Evolutionary conservation across 805 yeast species (phyloP).

Genomic region (Sungouiozyma intestinalis): DNA sequence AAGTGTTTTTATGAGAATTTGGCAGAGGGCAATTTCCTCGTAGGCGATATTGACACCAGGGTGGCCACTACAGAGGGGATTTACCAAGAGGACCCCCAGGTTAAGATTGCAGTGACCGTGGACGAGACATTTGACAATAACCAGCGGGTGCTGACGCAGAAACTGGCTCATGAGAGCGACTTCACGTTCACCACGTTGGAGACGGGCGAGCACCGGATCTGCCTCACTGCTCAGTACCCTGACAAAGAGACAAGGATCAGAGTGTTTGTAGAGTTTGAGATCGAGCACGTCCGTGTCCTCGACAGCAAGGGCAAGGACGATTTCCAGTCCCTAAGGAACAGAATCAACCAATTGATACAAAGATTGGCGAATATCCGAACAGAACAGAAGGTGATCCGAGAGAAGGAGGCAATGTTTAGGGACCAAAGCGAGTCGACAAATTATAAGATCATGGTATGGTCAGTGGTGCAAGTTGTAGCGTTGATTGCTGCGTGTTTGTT

Average conservation of each 20-base stretch:
- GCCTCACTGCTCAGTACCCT: constrained; percentile 49
- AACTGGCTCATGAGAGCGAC: constrained; percentile 48
- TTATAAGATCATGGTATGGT: constrained; percentile 61
- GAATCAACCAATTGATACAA: constrained; percentile 45
- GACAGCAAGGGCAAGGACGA: constrained; percentile 53
- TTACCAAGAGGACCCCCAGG: constrained; percentile 43
- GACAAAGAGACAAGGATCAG: constrained; percentile 42
- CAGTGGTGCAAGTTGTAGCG: constrained; percentile 58
- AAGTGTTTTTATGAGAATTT: constrained; percentile 81
- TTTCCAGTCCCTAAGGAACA: constrained; percentile 41
- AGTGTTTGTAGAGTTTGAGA: constrained; percentile 61
- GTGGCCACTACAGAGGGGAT: constrained; percentile 36
- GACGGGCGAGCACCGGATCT: constrained; percentile 75
- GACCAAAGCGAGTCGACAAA: constrained; percentile 71
- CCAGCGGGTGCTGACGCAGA: constrained; percentile 67
- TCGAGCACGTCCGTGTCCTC: constrained; percentile 53
- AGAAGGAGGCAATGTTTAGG: constrained; percentile 67
- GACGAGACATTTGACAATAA: constrained; percentile 71
- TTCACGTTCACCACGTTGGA: constrained; percentile 77
- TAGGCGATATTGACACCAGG: constrained; percentile 64
- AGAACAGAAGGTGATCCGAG: constrained; percentile 55
- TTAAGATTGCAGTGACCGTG: constrained; percentile 37
- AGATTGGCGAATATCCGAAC: constrained; percentile 48
- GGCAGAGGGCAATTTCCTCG: constrained; percentile 66
- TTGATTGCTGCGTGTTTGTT: constrained; percentile 59